Conservation (phyloP, 805 yeast species). For the Middelhovenomyces tepae region DNA sequence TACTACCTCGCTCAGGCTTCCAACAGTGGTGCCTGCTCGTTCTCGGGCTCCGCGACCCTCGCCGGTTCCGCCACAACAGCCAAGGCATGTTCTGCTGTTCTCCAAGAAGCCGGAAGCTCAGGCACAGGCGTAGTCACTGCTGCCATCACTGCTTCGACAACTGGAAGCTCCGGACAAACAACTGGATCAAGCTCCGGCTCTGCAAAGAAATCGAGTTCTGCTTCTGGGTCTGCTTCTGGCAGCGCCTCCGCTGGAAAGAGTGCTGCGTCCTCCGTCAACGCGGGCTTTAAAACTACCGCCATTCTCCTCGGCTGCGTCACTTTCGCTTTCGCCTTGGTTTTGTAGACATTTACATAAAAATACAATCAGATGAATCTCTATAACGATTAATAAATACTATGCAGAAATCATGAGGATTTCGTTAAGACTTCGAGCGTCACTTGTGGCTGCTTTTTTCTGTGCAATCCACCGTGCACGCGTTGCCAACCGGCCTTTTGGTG, state of each 20-base stretch:
- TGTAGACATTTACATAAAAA: no score
- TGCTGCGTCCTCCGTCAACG: constrained; percentile 26
- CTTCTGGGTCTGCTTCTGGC: constrained; percentile 22
- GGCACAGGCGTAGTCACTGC: constrained; percentile 56
- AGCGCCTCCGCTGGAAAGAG: constrained; percentile 17
- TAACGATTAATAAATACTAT: no score
- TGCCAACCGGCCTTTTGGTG: constrained; percentile 49
- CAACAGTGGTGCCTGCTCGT: constrained; percentile 52
- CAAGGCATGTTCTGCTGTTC: constrained; percentile 43
- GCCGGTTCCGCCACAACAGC: constrained; percentile 34
- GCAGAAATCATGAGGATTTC: constrained; percentile 96
- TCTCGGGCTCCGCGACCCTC: constrained; percentile 59
- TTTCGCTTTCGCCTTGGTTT: no score
- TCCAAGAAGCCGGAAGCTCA: constrained; percentile 58
- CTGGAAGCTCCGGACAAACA: constrained; percentile 22
- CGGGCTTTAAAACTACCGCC: constrained; percentile 34
- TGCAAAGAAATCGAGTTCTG: constrained; percentile 11
- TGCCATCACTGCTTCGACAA: constrained; percentile 27
- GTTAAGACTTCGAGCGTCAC: constrained; percentile 80
- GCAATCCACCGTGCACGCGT: constrained; percentile 81
- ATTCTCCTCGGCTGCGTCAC: constrained; percentile 28
- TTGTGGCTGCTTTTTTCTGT: constrained; percentile 84
- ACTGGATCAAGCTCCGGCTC: constrained; percentile 14
- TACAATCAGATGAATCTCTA: no score
- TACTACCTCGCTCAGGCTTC: constrained; percentile 47